phyloP scores from a whole-genome alignment of 163 green algal genomes.

The Prototheca cutis region DNA sequence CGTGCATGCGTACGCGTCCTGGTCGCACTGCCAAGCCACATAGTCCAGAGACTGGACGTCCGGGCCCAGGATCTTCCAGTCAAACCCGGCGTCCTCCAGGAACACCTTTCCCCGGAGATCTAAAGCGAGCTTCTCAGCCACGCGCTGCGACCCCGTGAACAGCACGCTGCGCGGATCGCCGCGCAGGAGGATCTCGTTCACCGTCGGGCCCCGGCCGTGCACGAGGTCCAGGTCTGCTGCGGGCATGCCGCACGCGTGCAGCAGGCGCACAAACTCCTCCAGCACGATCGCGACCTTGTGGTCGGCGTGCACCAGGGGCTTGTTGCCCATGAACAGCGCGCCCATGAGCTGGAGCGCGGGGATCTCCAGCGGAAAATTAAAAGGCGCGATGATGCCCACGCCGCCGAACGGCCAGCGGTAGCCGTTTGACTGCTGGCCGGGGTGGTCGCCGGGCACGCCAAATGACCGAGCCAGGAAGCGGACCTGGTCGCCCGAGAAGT shows the following conservation, averaged over 20 bases:
- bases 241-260: slow-evolving; percentile 85
- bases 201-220: slow-evolving; percentile 52
- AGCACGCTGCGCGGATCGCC: slow-evolving; percentile 66
- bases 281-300: slow-evolving; percentile 81
- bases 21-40: slow-evolving; percentile 85
- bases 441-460: slow-evolving; percentile 79
- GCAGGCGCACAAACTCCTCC: slow-evolving; percentile 88
- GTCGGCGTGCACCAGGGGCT: slow-evolving; percentile 87
- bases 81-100: slow-evolving; percentile 95
- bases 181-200: slow-evolving; percentile 59
- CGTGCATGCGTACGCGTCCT: slow-evolving; percentile 93
- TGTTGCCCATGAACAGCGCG: slow-evolving; percentile 98
- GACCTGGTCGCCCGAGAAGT: slow-evolving; percentile 92
- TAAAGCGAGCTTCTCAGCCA: slow-evolving; percentile 60
- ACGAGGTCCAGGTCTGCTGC: slow-evolving; percentile 80
- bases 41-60: slow-evolving; percentile 78
- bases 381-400: slow-evolving; percentile 91
- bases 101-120: slow-evolving; percentile 68
- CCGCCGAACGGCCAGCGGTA: slow-evolving; percentile 87
- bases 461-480: slow-evolving; percentile 84
- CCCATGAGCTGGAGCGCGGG: slow-evolving; percentile 84
- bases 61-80: slow-evolving; percentile 97
- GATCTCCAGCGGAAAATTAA: slow-evolving; percentile 99
- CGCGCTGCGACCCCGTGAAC: slow-evolving; percentile 79
- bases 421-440: slow-evolving; percentile 76